Percentiles rank a stretch among this genome's conserved stretches.
These are phyloP conservation scores for Tulasnella sp. DNA, from an alignment of 768 basidiomycete species.

Conservation along the genomic window DNA sequence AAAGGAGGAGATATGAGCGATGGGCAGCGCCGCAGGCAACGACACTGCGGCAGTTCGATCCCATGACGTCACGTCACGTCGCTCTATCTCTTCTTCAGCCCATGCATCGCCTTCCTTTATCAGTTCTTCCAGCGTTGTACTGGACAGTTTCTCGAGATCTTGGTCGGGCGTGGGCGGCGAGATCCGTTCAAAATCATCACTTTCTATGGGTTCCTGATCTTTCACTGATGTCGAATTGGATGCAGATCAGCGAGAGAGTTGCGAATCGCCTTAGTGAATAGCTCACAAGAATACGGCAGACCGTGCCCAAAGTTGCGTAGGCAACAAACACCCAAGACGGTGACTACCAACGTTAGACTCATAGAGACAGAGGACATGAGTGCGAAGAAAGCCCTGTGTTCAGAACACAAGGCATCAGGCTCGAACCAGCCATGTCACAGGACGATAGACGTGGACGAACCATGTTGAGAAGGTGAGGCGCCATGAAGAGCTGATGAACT, in stretches of 20 bases:
- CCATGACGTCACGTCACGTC: no score
- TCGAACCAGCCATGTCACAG: background rate
- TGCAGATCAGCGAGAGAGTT: no score
- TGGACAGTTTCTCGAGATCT: no score
- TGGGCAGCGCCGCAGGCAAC: no score
- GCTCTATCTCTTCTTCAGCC: no score
- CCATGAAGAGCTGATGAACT: slow-evolving; percentile 58
- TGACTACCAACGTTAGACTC: slow-evolving; percentile 40
- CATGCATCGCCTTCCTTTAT: no score
- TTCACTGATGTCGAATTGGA: slow-evolving; percentile 34
- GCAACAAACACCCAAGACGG: slow-evolving; percentile 55
- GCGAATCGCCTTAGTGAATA: background rate
- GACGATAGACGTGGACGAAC: slow-evolving; percentile 28
- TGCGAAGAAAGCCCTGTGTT: slow-evolving; percentile 42
- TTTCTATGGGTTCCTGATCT: slow-evolving; percentile 39
- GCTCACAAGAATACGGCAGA: slow-evolving; percentile 51
- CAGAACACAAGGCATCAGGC: background rate
- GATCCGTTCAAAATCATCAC: slow-evolving; percentile 30
- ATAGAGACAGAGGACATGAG: slow-evolving; percentile 50
- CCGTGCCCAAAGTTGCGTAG: slow-evolving; percentile 70
- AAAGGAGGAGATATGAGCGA: no score
- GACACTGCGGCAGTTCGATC: no score
- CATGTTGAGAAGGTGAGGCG: slow-evolving; percentile 65
- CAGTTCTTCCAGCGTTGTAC: no score
- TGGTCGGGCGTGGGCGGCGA: background rate